Conservation (phyloP, 108 stramenopile species). For the Chaetoceros muelleri region DNA sequence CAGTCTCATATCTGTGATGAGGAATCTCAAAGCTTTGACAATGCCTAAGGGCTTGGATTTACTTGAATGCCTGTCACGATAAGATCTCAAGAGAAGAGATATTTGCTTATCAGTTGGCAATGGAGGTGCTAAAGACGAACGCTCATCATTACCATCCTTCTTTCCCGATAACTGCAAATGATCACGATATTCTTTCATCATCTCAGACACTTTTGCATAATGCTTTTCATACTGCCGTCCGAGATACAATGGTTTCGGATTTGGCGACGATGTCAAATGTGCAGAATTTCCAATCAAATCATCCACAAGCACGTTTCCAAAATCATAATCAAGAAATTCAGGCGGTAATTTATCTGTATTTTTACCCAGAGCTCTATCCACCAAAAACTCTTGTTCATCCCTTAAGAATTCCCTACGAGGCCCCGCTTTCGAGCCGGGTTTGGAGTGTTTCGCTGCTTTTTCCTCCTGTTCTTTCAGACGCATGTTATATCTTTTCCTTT, state of each 20-base stretch:
- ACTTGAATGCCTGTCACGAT: slow-evolving; percentile 68
- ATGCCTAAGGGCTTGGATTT: slow-evolving; percentile 57
- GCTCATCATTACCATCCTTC: not conserved
- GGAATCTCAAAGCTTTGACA: slow-evolving; percentile 35
- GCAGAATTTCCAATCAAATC: slow-evolving; percentile 69
- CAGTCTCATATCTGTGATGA: slow-evolving; percentile 51
- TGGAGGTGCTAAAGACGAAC: not conserved
- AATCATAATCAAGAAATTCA: slow-evolving; percentile 48
- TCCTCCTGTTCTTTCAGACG: slow-evolving; percentile 25
- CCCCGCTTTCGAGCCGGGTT: slow-evolving; percentile 58
- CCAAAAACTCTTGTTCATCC: slow-evolving; percentile 34
- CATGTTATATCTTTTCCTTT: slow-evolving; percentile 47
- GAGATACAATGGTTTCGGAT: slow-evolving; percentile 57
- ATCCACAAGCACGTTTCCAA: slow-evolving; percentile 65
- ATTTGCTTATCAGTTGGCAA: slow-evolving; percentile 54
- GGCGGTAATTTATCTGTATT: slow-evolving; percentile 19
- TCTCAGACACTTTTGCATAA: slow-evolving; percentile 36
- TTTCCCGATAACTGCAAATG: not conserved
- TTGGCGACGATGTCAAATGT: slow-evolving; percentile 50
- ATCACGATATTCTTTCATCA: slow-evolving; percentile 23
- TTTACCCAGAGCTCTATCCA: slow-evolving; percentile 16
- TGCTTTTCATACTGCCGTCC: slow-evolving; percentile 34
- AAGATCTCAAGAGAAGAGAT: slow-evolving; percentile 51
- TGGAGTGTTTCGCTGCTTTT: slow-evolving; percentile 33
- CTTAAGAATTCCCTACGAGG: slow-evolving; percentile 36